phyloP scores from a whole-genome alignment of 2,329 filamentous ascomycete genomes.

The Clarireedia paspali region DNA sequence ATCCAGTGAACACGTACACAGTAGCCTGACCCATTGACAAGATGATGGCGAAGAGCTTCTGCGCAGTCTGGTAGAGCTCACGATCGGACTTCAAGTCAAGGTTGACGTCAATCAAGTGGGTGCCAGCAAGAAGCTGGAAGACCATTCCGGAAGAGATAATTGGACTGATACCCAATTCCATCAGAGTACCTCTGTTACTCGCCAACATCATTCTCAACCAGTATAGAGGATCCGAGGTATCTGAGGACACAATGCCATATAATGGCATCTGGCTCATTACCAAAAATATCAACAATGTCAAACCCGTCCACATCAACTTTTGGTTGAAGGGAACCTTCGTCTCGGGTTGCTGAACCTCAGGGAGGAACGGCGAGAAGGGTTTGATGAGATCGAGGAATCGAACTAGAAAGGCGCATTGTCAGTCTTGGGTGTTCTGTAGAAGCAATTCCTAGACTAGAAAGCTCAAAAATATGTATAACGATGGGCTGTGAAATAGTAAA shows the following conservation, averaged over 20 bases:
- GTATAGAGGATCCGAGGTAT: constrained; percentile 97
- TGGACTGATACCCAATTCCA: constrained; percentile 95
- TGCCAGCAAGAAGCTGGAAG: constrained; percentile 98
- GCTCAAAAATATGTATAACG: constrained; percentile 2
- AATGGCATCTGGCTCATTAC: constrained; percentile 99
- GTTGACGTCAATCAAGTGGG: constrained; percentile 99
- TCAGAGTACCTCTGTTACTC: constrained; percentile 92
- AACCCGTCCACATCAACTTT: constrained; percentile 90
- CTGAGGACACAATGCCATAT: constrained; percentile 98
- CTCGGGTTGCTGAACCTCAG: constrained; percentile 97
- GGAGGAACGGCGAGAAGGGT: constrained; percentile 98
- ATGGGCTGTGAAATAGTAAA: constrained; percentile 8
- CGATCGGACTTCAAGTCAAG: constrained; percentile 99
- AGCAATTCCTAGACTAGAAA: constrained; percentile 12
- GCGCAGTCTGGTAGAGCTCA: constrained; percentile 98
- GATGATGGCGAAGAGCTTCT: constrained; percentile 98
- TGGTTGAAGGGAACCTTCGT: constrained; percentile 99
- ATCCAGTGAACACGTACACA: constrained; percentile 95
- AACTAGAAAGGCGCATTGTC: constrained; percentile 47
- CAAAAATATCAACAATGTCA: constrained; percentile 96
- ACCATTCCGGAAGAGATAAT: constrained; percentile 99
- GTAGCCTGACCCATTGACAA: constrained; percentile 95
- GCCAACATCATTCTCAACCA: constrained; percentile 99
- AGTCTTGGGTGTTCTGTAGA: constrained; percentile 14
- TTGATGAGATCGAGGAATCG: constrained; percentile 99